Conservation (phyloP, 2,329 filamentous ascomycete species). For the Cercospora brassicicola region DNA sequence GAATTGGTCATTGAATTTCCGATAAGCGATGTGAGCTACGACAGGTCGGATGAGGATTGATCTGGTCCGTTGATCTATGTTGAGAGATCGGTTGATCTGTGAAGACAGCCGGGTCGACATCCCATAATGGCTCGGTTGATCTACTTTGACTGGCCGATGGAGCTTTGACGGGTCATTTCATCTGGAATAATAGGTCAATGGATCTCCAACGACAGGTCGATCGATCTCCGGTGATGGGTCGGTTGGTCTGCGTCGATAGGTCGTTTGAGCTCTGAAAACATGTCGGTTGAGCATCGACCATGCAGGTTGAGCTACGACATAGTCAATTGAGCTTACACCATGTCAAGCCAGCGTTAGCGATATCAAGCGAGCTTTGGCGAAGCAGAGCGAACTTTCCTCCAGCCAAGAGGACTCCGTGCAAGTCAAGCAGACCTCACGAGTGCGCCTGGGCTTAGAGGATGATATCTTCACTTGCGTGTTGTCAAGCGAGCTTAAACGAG, state of each 20-base stretch:
- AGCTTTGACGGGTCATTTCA: not conserved
- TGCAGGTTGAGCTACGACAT: not conserved
- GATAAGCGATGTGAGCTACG: not conserved
- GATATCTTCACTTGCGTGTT: not conserved
- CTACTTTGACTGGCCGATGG: not conserved
- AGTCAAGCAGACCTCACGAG: not conserved
- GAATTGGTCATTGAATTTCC: not conserved
- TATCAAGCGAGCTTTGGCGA: not conserved
- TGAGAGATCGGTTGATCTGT: not conserved
- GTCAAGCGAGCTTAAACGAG: not conserved
- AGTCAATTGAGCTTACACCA: not conserved
- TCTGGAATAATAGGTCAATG: not conserved
- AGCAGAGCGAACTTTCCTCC: not conserved
- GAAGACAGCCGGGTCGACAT: no score
- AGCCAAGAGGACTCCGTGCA: not conserved
- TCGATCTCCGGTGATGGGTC: not conserved
- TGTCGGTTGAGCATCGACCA: not conserved
- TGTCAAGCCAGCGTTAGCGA: not conserved
- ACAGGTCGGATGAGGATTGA: not conserved
- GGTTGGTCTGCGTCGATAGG: no score
- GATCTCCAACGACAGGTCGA: not conserved
- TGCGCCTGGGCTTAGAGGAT: not conserved
- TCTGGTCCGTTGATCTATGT: not conserved
- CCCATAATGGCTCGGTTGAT: no score
- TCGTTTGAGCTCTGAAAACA: not conserved